A percentile compares a stretch with the other conserved stretches of the same genome.
Evolutionary conservation across 768 basidiomycete genomes (phyloP).

Genomic region (Panaeolus papilionaceus): DNA sequence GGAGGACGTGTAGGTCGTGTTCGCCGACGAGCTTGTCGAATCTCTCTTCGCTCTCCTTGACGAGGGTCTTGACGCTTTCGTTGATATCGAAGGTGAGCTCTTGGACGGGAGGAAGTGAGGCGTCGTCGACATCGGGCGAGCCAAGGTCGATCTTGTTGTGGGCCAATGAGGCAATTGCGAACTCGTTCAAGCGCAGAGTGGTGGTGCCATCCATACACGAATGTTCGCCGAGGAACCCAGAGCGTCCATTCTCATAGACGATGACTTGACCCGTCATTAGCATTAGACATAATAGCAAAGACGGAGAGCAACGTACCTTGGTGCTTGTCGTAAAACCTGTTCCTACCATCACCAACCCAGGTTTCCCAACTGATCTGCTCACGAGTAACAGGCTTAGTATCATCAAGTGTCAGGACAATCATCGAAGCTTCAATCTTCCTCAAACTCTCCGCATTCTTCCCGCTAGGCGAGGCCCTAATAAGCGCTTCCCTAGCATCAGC

Average conservation of each 20-base stretch:
- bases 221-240: slow-evolving; percentile 90
- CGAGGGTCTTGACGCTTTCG: slow-evolving; percentile 51
- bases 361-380: slow-evolving; percentile 82
- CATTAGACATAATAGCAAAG: neutral
- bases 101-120: slow-evolving; percentile 58
- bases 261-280: slow-evolving; percentile 62
- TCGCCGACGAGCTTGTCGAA: slow-evolving; percentile 79
- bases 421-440: slow-evolving; percentile 90
- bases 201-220: slow-evolving; percentile 95
- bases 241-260: slow-evolving; percentile 94
- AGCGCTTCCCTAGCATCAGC: slow-evolving; percentile 73
- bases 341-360: slow-evolving; percentile 91
- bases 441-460: slow-evolving; percentile 67
- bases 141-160: slow-evolving; percentile 81
- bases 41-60: slow-evolving; percentile 63
- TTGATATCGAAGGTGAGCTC: slow-evolving; percentile 80
- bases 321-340: slow-evolving; percentile 97
- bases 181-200: slow-evolving; percentile 95
- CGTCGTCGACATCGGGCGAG: slow-evolving; percentile 35
- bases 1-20: slow-evolving; percentile 84
- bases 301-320: slow-evolving; percentile 61
- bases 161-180: slow-evolving; percentile 79
- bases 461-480: slow-evolving; percentile 59
- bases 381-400: slow-evolving; percentile 78
- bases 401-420: slow-evolving; percentile 87